phyloP scores from a whole-genome alignment of 345 rosid genomes.

The Euphorbia tirucalli region DNA sequence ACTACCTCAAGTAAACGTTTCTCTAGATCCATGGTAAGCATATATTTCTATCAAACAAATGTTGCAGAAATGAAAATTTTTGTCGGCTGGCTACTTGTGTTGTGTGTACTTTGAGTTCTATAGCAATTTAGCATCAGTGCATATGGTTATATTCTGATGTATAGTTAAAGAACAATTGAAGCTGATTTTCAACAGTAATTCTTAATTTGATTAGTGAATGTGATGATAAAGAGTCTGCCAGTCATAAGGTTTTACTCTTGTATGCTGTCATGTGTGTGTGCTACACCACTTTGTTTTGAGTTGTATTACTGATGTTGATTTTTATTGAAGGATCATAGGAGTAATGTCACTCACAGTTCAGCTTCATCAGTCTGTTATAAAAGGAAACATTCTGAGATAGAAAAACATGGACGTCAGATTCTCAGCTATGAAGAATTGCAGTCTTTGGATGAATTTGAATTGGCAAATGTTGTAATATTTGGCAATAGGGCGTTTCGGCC shows the following conservation, averaged over 20 bases:
- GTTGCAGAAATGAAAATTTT: not conserved
- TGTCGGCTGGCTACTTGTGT: not conserved
- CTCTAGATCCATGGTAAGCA: conserved; percentile 46
- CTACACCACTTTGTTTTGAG: conserved; percentile 3
- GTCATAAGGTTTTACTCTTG: not conserved
- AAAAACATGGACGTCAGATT: conserved; percentile 31
- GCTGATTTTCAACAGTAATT: not conserved
- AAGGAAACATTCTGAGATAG: conserved; percentile 21
- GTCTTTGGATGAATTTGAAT: conserved; percentile 76
- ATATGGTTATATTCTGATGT: not conserved
- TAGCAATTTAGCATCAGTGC: not conserved
- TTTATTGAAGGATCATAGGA: conserved; percentile 50
- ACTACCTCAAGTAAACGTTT: conserved; percentile 22
- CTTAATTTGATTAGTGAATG: not conserved
- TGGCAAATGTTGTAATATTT: conserved; percentile 84
- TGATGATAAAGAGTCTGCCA: not conserved
- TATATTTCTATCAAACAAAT: not conserved
- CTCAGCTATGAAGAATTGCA: conserved; percentile 65
- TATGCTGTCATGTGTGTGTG: not conserved
- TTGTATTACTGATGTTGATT: conserved; percentile 20
- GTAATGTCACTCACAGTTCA: conserved; percentile 40
- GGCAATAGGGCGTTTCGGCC: conserved; percentile 66
- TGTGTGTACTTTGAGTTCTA: not conserved
- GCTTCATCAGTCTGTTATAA: conserved; percentile 40
- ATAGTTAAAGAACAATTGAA: not conserved